A percentile compares a stretch with the other conserved stretches of the same genome.
Conservation (phyloP, 2,329 filamentous ascomycete species). For the Trichothecium roseum region DNA sequence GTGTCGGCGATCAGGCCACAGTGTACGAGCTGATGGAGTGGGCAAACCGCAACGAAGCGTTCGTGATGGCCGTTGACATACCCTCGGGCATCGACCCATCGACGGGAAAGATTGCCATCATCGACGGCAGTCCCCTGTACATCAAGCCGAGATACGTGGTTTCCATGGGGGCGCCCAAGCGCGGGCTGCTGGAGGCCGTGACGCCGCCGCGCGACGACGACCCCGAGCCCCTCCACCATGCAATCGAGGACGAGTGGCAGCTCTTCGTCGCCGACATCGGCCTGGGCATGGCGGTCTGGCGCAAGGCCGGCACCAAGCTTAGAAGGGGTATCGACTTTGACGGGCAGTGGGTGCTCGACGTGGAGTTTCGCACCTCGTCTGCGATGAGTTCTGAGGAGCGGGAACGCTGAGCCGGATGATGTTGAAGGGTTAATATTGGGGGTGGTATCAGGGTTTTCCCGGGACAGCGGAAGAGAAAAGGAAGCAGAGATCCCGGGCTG, state of each 20-base stretch:
- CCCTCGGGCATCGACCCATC: conserved; percentile 81
- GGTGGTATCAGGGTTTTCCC: no score
- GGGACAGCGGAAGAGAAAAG: no score
- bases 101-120: conserved; percentile 53
- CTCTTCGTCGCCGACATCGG: conserved; percentile 83
- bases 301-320: conserved; percentile 70
- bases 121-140: conserved; percentile 69
- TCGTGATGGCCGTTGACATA: conserved; percentile 79
- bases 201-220: conserved; percentile 36
- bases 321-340: conserved; percentile 84
- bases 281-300: conserved; percentile 72
- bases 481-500: no score
- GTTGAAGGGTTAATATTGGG: no score
- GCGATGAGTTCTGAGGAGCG: no score
- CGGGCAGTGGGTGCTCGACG: conserved; percentile 71
- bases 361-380: conserved; percentile 34
- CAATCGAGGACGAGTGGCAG: conserved; percentile 55
- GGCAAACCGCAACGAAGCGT: conserved; percentile 79
- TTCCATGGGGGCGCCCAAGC: conserved; percentile 77
- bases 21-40: conserved; percentile 88
- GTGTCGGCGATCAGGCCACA: conserved; percentile 70
- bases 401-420: no score
- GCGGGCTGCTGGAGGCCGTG: conserved; percentile 70
- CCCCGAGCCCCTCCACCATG: conserved; percentile 15
- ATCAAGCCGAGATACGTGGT: conserved; percentile 76